Evolutionary conservation across 1,139 yeast genomes (phyloP).

Genomic region (Saccharomyces pastorianus): DNA sequence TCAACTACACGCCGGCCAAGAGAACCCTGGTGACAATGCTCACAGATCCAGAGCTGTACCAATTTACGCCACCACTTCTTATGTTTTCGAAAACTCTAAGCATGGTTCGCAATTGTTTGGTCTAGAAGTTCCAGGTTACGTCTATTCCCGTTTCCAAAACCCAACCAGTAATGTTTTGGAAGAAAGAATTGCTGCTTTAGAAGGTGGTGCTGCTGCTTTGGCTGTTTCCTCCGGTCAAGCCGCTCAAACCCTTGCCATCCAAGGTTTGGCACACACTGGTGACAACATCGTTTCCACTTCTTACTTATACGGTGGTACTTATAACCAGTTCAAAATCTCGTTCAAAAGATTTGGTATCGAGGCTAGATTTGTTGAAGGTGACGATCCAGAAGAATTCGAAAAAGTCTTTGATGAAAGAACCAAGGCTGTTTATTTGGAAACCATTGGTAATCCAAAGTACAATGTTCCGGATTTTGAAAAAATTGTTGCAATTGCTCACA

Average conservation of each 20-base stretch:
- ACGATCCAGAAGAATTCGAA: slow-evolving; percentile 61
- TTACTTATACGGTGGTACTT: slow-evolving; percentile 92
- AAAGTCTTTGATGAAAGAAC: slow-evolving; percentile 73
- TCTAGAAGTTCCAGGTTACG: slow-evolving; percentile 70
- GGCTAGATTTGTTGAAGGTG: slow-evolving; percentile 76
- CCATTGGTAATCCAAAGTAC: slow-evolving; percentile 90
- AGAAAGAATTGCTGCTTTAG: slow-evolving; percentile 84
- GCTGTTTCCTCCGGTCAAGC: slow-evolving; percentile 95
- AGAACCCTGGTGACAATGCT: slow-evolving; percentile 49
- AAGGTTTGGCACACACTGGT: slow-evolving; percentile 79
- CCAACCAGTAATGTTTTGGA: slow-evolving; percentile 91
- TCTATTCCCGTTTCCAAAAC: slow-evolving; percentile 84
- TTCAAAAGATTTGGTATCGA: slow-evolving; percentile 84
- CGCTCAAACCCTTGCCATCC: slow-evolving; percentile 79
- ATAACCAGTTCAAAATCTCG: slow-evolving; percentile 87
- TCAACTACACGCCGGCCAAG: slow-evolving; percentile 91
- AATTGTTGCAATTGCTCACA: slow-evolving; percentile 70
- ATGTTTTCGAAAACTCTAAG: slow-evolving; percentile 75
- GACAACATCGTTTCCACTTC: slow-evolving; percentile 84
- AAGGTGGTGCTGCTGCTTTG: slow-evolving; percentile 83
- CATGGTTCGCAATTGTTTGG: slow-evolving; percentile 91
- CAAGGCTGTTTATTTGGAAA: slow-evolving; percentile 81
- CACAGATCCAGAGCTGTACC: slow-evolving; percentile 80
- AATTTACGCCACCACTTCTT: slow-evolving; percentile 80
- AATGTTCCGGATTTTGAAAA: slow-evolving; percentile 86